These are phyloP conservation scores for Debaryomyces maramus DNA, from an alignment of 805 yeast species.

Conservation along the genomic window DNA sequence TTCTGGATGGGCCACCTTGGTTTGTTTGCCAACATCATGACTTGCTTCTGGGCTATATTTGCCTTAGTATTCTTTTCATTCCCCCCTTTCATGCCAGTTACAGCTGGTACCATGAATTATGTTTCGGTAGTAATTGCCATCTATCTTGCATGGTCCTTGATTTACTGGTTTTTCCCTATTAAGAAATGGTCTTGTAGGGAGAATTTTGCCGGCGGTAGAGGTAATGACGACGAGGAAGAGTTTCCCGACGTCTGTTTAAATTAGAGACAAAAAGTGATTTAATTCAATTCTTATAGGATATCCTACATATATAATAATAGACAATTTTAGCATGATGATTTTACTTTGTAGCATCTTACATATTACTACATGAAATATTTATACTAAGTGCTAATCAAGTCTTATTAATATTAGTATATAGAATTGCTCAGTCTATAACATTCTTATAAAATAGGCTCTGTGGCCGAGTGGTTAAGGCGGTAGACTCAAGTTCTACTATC, in stretches of 20 bases:
- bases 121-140: conserved; percentile 54
- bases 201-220: conserved; percentile 43
- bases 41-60: conserved; percentile 58
- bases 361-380: no score
- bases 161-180: conserved; percentile 45
- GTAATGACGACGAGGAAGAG: conserved; percentile 40
- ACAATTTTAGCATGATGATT: no score
- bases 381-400: no score
- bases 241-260: conserved; percentile 44
- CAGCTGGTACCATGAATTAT: conserved; percentile 65
- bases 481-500: conserved; percentile 37
- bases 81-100: conserved; percentile 64
- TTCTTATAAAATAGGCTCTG: conserved; percentile 27
- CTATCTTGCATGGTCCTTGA: conserved; percentile 34
- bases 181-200: conserved; percentile 38
- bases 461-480: conserved; percentile 41
- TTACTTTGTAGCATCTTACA: no score
- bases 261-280: conserved; percentile 1
- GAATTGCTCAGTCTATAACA: no score
- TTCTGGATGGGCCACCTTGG: conserved; percentile 66
- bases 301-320: no score
- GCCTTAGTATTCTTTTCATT: conserved; percentile 61
- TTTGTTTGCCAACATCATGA: conserved; percentile 47
- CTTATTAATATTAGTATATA: no score
- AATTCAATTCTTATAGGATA: no score